Evolutionary conservation across 257 asterid species (phyloP).

Genomic region (Nicotiana knightiana): DNA sequence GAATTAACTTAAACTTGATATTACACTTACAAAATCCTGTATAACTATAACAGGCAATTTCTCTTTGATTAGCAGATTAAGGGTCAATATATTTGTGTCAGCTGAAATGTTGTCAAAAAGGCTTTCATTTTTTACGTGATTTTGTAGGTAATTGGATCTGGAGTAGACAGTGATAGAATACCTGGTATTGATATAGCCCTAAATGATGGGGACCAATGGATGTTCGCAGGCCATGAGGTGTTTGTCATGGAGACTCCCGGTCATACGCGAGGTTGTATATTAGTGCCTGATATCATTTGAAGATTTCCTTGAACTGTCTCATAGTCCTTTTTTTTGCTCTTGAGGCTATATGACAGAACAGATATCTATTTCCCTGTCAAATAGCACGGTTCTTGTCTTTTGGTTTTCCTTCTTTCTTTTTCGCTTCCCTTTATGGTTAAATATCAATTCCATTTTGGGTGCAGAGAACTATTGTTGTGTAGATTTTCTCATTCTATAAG

Average conservation of each 20-base stretch:
- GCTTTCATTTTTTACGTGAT: not conserved
- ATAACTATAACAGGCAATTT: not conserved
- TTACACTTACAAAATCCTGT: not conserved
- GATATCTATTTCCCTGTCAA: not conserved
- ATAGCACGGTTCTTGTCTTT: not conserved
- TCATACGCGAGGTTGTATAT: conserved; percentile 74
- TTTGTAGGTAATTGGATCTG: conserved; percentile 81
- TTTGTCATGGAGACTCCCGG: conserved; percentile 85
- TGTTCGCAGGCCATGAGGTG: conserved; percentile 98
- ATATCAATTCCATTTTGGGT: not conserved
- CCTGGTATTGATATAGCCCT: conserved; percentile 92
- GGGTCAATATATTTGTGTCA: not conserved
- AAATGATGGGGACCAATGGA: conserved; percentile 91
- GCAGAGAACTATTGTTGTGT: not conserved
- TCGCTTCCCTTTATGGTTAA: not conserved
- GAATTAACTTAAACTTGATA: not conserved
- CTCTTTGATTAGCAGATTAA: not conserved
- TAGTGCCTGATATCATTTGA: conserved; percentile 12
- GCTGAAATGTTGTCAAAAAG: not conserved
- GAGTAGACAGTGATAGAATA: conserved; percentile 73
- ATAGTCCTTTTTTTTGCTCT: not conserved
- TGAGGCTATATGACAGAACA: not conserved
- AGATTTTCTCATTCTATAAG: not conserved
- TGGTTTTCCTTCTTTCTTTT: not conserved
- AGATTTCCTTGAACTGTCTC: not conserved